Evolutionary conservation across 2,329 filamentous ascomycete genomes (phyloP).

Genomic region (Karstenula rhodostoma): DNA sequence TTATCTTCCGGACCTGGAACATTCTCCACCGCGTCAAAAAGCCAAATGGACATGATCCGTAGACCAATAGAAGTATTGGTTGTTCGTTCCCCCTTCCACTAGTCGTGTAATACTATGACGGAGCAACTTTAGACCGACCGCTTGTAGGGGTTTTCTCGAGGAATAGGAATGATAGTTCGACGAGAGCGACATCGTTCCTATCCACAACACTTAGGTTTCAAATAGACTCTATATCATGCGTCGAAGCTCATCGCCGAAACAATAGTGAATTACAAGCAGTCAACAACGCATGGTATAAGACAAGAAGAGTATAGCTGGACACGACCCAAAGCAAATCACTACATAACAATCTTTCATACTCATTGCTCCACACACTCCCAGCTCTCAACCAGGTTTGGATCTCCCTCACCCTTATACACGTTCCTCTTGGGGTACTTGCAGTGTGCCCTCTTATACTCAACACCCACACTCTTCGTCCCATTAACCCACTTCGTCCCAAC

Average conservation of each 20-base stretch:
- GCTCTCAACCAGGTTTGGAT: conserved; percentile 37
- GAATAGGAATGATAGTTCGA: neutral
- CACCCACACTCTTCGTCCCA: conserved; percentile 35
- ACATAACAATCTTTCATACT: neutral
- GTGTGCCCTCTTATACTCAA: conserved; percentile 45
- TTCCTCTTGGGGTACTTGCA: conserved; percentile 50
- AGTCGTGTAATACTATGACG: too few relatives aligned
- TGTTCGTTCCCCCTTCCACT: neutral
- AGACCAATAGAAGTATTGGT: neutral
- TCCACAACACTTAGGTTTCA: too few relatives aligned
- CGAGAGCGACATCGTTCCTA: neutral
- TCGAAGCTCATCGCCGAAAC: too few relatives aligned
- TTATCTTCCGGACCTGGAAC: too few relatives aligned
- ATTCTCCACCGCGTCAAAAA: too few relatives aligned
- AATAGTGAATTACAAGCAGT: too few relatives aligned
- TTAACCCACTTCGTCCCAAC: conserved; percentile 44
- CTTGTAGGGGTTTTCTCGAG: neutral
- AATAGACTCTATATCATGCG: too few relatives aligned
- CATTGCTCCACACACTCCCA: conserved; percentile 42
- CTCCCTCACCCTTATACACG: conserved; percentile 41
- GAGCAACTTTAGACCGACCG: neutral
- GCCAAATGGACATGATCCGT: too few relatives aligned
- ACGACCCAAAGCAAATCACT: neutral
- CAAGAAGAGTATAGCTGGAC: neutral
- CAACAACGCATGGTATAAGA: neutral